Base-by-base conservation (phyloP, 306 rosid species). In the Albizia julibrissin region DNA sequence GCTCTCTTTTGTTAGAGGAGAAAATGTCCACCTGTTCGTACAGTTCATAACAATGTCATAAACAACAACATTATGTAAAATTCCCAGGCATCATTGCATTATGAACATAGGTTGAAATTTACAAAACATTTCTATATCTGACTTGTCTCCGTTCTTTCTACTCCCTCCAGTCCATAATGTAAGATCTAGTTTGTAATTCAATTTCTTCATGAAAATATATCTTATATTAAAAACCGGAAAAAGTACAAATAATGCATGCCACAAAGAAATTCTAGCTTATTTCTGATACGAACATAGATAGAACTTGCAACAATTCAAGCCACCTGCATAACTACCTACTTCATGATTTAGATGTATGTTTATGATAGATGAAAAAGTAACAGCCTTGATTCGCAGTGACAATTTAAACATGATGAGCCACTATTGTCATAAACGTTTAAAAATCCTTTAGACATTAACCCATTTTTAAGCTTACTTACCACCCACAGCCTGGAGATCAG, bases 21-120 rank as follows among this genome's bases (percentile, higher is more conserved):
- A 80, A 84, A 94, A 94, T 9, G 95, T 79, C 98, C 98, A 94
- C 89, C 98, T 94, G 94, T 82, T 70, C 69, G 85, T 50, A 39
- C 72, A 78, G 77, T 82, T 73, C 79, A 56, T 21, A 75, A 85
- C 52, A 76, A 79, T 43, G 84, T 81, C 79, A 31, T 24, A 72
- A 79, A 56, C 72, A 72, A 46, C 31, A 37, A 6, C 72, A 31
- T 49, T n/a, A 29, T 64, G 75, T 56, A 19, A 80, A 77, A 52
- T 79, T 11, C 66, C 2, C 31, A 9, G 49, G 22, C 34, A 61
- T 26, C 46, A 13, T 10, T 69, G 69, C 73, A 29, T 76, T 44
- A 37, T 0, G 8, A 6, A 37, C 8, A 37, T 6, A 5, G 40
- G 40, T 37, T 37, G 40, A 37, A 37, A 37, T 37, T 37, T 37